Evolutionary conservation across 2,329 filamentous ascomycete species (phyloP).

Genomic region (Penicillium sp.): DNA sequence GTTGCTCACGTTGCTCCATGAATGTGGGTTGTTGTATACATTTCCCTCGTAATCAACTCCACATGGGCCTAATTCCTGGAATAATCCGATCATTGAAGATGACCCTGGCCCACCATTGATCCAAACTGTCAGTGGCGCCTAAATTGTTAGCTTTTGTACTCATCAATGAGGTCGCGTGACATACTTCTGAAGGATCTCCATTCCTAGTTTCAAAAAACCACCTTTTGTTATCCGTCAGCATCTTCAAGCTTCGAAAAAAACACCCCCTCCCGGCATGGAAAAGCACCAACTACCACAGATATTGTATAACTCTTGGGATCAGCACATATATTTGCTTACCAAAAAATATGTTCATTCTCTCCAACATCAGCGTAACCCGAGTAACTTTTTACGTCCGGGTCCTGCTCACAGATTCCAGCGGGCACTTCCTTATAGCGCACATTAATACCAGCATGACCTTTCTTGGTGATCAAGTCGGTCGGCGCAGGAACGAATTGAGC

Average conservation of each 20-base stretch:
- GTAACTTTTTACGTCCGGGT: constrained; percentile 22
- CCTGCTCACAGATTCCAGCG: constrained; percentile 21
- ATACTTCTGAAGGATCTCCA: constrained; percentile 12
- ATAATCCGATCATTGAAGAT: constrained; percentile 36
- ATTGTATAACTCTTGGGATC: neutral
- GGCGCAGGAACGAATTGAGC: constrained; percentile 18
- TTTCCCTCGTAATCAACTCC: constrained; percentile 20
- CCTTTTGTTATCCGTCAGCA: neutral
- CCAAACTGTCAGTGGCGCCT: constrained; percentile 27
- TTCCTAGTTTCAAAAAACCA: constrained; percentile 22
- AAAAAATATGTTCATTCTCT: constrained; percentile 23
- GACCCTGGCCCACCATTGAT: constrained; percentile 28
- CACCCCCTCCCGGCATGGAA: too few relatives aligned
- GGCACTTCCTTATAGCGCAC: constrained; percentile 22
- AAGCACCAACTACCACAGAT: too few relatives aligned
- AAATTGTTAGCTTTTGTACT: neutral
- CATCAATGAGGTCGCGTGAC: neutral
- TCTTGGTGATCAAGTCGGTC: constrained; percentile 16
- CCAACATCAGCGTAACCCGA: constrained; percentile 23
- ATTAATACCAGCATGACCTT: constrained; percentile 15
- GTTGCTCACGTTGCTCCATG: constrained; percentile 24
- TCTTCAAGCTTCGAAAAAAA: neutral
- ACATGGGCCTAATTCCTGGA: constrained; percentile 37
- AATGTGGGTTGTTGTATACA: constrained; percentile 23
- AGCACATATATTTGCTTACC: constrained; percentile 2